These are phyloP conservation scores for Medicago truncatula DNA, from an alignment of 306 rosid species.

Conservation along the genomic window DNA sequence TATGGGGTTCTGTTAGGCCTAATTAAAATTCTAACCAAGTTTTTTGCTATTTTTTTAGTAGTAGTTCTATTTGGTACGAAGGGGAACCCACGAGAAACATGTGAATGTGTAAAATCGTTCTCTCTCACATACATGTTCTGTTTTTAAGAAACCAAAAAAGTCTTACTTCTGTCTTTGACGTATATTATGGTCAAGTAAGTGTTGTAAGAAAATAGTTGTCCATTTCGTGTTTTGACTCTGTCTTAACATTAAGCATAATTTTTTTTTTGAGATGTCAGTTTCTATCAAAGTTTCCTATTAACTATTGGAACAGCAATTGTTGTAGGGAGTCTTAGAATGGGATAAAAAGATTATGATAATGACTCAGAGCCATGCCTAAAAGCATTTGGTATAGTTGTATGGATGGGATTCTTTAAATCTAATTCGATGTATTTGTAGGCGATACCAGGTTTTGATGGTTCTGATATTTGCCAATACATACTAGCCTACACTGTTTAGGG, in stretches of 20 bases:
- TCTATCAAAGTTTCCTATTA: neutral
- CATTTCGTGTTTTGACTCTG: no score
- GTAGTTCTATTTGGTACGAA: no score
- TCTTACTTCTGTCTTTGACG: no score
- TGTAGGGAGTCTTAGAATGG: constrained; percentile 10
- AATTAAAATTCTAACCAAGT: neutral
- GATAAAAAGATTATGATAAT: neutral
- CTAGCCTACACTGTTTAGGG: no score
- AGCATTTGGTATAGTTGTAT: neutral
- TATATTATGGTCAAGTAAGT: no score
- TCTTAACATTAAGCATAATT: no score
- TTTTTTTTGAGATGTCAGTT: neutral
- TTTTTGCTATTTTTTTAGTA: neutral
- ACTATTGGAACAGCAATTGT: constrained; percentile 13
- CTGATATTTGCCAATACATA: neutral
- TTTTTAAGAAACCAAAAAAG: no score
- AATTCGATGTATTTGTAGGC: constrained; percentile 4
- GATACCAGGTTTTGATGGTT: constrained; percentile 19
- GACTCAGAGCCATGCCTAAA: neutral
- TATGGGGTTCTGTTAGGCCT: neutral
- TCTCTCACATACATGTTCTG: no score
- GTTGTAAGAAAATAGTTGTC: no score
- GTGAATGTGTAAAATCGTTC: no score
- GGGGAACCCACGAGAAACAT: no score
- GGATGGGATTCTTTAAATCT: constrained; percentile 1